A percentile compares a stretch with the other conserved stretches of the same genome.
phyloP scores from a whole-genome alignment of 2,329 filamentous ascomycete species.

The Fusarium phyllophilum region DNA sequence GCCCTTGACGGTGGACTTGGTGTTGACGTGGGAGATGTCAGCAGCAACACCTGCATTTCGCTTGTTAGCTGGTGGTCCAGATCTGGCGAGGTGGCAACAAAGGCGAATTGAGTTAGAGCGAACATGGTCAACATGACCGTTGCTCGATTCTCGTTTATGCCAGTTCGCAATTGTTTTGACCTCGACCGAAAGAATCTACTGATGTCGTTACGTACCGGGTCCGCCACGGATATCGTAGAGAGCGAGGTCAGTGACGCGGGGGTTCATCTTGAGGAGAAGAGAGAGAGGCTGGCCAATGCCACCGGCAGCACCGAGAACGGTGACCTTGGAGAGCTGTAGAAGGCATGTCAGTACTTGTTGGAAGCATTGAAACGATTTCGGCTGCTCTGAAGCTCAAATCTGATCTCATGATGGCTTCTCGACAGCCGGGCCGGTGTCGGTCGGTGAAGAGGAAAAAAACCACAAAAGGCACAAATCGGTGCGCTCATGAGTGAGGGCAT shows the following conservation, averaged over 20 bases:
- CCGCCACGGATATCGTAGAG: constrained; percentile 97
- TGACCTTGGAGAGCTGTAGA: constrained; percentile 90
- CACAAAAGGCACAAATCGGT: constrained; percentile 9
- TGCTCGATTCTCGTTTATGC: not conserved
- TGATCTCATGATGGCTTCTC: not conserved
- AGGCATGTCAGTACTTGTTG: constrained; percentile 33
- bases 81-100: constrained; percentile 32
- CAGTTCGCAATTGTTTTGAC: constrained; percentile 7
- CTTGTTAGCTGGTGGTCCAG: constrained; percentile 29
- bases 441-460: constrained; percentile 33
- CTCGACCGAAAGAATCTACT: not conserved
- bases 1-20: constrained; percentile 92
- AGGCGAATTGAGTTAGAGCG: not conserved
- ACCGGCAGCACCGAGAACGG: constrained; percentile 95
- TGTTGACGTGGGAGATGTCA: constrained; percentile 99
- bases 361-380: not conserved
- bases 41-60: constrained; percentile 84
- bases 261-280: constrained; percentile 98
- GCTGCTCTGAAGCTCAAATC: not conserved
- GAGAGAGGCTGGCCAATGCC: constrained; percentile 99
- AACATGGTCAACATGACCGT: not conserved
- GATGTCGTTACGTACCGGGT: constrained; percentile 73
- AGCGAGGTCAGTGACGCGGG: constrained; percentile 89
- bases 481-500: constrained; percentile 15
- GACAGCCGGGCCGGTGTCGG: constrained; percentile 27